phyloP scores from a whole-genome alignment of 2,329 filamentous ascomycete genomes.

The Colletotrichum sp. region DNA sequence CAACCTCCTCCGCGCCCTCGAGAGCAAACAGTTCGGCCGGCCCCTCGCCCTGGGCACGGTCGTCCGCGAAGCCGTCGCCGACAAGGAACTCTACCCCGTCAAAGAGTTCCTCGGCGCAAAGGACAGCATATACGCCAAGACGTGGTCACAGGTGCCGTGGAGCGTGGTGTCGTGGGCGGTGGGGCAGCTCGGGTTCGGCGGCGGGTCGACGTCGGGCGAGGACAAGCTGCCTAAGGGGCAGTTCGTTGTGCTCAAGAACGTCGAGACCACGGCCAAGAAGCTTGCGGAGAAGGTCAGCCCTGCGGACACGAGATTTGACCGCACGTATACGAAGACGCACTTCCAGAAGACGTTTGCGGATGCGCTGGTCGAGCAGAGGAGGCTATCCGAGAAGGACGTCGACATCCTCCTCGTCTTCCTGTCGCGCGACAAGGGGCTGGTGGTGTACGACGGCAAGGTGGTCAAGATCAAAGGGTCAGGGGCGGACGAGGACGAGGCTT shows the following conservation, averaged over 20 bases:
- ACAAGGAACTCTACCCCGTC: slow-evolving; percentile 72
- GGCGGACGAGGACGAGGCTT: slow-evolving; percentile 39
- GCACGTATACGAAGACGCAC: slow-evolving; percentile 69
- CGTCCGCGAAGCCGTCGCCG: slow-evolving; percentile 73
- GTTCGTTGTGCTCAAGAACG: slow-evolving; percentile 69
- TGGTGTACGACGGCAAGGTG: slow-evolving; percentile 67
- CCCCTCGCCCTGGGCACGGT: slow-evolving; percentile 83
- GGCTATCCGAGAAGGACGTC: slow-evolving; percentile 67
- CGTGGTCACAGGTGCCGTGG: slow-evolving; percentile 74
- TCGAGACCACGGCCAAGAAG: slow-evolving; percentile 62
- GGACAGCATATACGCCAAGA: slow-evolving; percentile 72
- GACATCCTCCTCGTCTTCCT: slow-evolving; percentile 74
- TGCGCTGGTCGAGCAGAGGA: slow-evolving; percentile 51
- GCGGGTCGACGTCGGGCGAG: slow-evolving; percentile 43
- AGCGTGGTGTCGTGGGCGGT: slow-evolving; percentile 77
- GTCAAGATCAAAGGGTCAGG: slow-evolving; percentile 73
- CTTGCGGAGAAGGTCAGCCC: slow-evolving; percentile 49
- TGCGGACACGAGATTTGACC: slow-evolving; percentile 58
- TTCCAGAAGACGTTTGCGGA: slow-evolving; percentile 65
- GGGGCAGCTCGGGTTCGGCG: slow-evolving; percentile 68
- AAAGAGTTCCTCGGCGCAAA: slow-evolving; percentile 68
- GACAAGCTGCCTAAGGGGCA: slow-evolving; percentile 65
- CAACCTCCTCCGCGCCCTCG: slow-evolving; percentile 71
- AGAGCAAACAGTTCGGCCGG: slow-evolving; percentile 78
- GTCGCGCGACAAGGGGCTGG: slow-evolving; percentile 66